Evolutionary conservation across 2,329 filamentous ascomycete species (phyloP), one percentile per base, ranked within the genome.

Genomic region (Neonectria faginata): DNA sequence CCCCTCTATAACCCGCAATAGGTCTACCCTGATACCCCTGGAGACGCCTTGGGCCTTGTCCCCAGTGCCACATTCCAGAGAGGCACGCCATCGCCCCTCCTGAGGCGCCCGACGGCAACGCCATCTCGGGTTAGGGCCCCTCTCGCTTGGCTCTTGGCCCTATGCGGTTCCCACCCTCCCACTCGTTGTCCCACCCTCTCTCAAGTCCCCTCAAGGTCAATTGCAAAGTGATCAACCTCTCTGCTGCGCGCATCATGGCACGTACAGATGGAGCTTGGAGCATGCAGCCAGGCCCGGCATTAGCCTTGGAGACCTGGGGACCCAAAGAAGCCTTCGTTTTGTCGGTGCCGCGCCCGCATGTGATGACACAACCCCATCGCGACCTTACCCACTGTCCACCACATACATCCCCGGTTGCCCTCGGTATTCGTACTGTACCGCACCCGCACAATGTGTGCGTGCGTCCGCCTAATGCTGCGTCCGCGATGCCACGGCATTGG

Each of bases 41-140:
- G 50, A 42, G 20, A 18, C 39, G 22, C 55, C 44, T 48, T 41
- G 53, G 31, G 41, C 42, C 56, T 51, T 60, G 56, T 58, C 59
- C 22, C 48, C 61, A 67, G 65, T 56, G 67, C 70, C 69, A 70
- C 67, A 69, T 69, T 67, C 70, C 69, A 67, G 62, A 59, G 66
- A 70, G 59, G 62, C 62, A 66, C 68, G 63, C 70, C 70, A 69
- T 69, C 62, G 64, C 62, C 69, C 60, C 63, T 63, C 45, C 59
- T 51, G 64, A 70, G 64, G 57, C 67, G 61, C 66, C 67, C 67
- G 70, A 70, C 69, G 64, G 67, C 66, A 70, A 68, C 65, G 52
- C 69, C 70, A 67, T 70, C 62, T 71, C 65, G 63, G 69, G 70
- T 70, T 72, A 70, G 62, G 57, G 47, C 54, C 53, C 62, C 60